phyloP scores from a whole-genome alignment of 768 basidiomycete genomes.

The Gloeostereum incarnatum region DNA sequence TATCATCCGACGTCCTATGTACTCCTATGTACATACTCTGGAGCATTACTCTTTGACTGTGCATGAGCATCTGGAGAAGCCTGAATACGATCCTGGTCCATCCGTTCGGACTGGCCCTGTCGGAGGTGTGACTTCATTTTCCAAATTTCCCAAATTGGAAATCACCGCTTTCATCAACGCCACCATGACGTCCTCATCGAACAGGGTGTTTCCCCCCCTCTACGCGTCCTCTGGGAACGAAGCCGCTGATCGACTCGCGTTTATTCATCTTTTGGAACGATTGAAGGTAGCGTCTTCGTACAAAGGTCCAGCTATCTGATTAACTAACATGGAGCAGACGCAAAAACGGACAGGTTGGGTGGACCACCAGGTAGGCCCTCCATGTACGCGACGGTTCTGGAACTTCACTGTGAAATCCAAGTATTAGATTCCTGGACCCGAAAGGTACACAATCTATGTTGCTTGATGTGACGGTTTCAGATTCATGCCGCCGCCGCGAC shows the following conservation, averaged over 20 bases:
- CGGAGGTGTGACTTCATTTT: no score
- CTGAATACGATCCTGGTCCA: no score
- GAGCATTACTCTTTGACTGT: no score
- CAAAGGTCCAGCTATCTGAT: neutral
- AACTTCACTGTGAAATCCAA: constrained; percentile 1
- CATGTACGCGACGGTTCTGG: constrained; percentile 3
- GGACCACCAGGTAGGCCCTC: constrained; percentile 53
- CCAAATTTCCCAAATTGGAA: no score
- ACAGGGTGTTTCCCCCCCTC: constrained; percentile 49
- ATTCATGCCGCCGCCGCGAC: no score
- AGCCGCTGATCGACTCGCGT: constrained; percentile 68
- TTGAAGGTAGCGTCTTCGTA: constrained; percentile 53
- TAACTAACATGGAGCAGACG: constrained; percentile 39
- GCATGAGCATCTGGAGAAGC: no score
- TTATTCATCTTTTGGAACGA: constrained; percentile 82
- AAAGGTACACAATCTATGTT: constrained; percentile 46
- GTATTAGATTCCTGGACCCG: constrained; percentile 65
- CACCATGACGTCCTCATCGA: no score
- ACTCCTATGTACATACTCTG: no score
- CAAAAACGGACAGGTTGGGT: constrained; percentile 97
- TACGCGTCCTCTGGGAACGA: constrained; percentile 45
- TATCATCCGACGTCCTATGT: no score
- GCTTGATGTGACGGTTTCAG: neutral
- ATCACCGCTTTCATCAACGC: no score
- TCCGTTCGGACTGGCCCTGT: no score